Conservation (phyloP, 2,329 filamentous ascomycete genomes). For the Nigrospora sphaerica region DNA sequence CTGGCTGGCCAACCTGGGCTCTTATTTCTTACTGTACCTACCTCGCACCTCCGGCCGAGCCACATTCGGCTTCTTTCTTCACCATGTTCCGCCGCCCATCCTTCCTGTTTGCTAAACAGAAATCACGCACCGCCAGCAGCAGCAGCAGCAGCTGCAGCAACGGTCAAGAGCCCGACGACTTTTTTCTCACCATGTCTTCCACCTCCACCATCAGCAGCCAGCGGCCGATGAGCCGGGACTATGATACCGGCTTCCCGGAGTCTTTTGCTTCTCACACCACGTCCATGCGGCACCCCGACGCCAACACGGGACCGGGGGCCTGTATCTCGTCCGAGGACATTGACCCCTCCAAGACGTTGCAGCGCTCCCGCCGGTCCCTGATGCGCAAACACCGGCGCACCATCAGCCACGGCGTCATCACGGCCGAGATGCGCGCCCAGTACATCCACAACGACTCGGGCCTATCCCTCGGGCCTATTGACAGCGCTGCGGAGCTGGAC, state of each 20-base stretch:
- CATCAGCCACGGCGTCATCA: conserved; percentile 38
- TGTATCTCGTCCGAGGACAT: conserved; percentile 49
- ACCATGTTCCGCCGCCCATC: neutral
- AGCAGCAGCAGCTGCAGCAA: too few species aligned
- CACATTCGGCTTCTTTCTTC: neutral
- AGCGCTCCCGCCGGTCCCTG: conserved; percentile 38
- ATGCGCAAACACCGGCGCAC: conserved; percentile 38
- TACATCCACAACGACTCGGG: conserved; percentile 17
- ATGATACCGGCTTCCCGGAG: conserved; percentile 26
- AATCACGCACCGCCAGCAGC: too few species aligned
- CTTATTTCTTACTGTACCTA: too few species aligned
- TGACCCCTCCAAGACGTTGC: conserved; percentile 31
- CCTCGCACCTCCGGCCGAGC: too few species aligned
- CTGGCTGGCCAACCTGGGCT: too few species aligned
- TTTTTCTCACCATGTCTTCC: conserved; percentile 17
- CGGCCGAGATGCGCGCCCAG: conserved; percentile 26
- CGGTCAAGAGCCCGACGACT: neutral
- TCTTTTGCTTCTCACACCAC: conserved; percentile 41
- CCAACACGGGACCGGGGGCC: conserved; percentile 49
- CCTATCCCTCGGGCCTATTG: conserved; percentile 10
- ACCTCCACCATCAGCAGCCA: conserved; percentile 14
- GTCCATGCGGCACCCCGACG: conserved; percentile 55
- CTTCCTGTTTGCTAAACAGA: neutral
- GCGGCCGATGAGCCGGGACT: conserved; percentile 19
- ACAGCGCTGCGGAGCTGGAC: conserved; percentile 12